Evolutionary conservation across 768 basidiomycete genomes (phyloP).

Genomic region (Heimioporus sp.): DNA sequence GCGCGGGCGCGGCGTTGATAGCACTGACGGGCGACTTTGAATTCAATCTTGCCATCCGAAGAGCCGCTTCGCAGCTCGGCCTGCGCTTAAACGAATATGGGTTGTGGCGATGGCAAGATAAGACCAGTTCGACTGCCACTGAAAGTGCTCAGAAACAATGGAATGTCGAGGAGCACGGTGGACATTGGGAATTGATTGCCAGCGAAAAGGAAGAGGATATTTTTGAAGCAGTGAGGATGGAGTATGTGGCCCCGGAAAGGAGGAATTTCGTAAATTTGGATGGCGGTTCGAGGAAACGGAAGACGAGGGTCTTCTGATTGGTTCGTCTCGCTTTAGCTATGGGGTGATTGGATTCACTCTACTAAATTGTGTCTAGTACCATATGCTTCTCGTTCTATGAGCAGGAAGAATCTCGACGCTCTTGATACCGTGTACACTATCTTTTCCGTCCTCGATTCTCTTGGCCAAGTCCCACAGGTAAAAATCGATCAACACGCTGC

Average conservation of each 20-base stretch:
- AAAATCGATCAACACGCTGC: slow-evolving; percentile 86
- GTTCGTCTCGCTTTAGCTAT: not conserved
- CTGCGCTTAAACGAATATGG: slow-evolving; percentile 61
- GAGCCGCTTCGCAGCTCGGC: slow-evolving; percentile 42
- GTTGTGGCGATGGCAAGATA: slow-evolving; percentile 55
- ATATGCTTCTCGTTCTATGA: slow-evolving; percentile 80
- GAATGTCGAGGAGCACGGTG: slow-evolving; percentile 10
- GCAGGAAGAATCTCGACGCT: slow-evolving; percentile 60
- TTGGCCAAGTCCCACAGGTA: slow-evolving; percentile 90
- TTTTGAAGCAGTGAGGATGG: slow-evolving; percentile 23
- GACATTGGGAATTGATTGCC: slow-evolving; percentile 23
- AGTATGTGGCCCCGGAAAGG: slow-evolving; percentile 25
- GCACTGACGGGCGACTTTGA: slow-evolving; percentile 54
- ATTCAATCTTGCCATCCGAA: slow-evolving; percentile 43
- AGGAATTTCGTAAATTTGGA: slow-evolving; percentile 22
- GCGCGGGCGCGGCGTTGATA: slow-evolving; percentile 50
- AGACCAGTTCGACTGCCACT: not conserved
- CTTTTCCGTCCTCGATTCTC: slow-evolving; percentile 61
- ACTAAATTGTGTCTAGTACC: slow-evolving; percentile 55
- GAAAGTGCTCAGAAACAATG: slow-evolving; percentile 1
- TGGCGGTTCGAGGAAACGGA: slow-evolving; percentile 1
- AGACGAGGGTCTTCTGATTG: slow-evolving; percentile 2
- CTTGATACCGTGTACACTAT: slow-evolving; percentile 56
- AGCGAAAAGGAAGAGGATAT: slow-evolving; percentile 27
- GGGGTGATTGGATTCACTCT: slow-evolving; percentile 6